Percentiles rank a stretch among this genome's conserved stretches.
phyloP scores from a whole-genome alignment of 164 flowering plant species.

The Dillenia turbinata region DNA sequence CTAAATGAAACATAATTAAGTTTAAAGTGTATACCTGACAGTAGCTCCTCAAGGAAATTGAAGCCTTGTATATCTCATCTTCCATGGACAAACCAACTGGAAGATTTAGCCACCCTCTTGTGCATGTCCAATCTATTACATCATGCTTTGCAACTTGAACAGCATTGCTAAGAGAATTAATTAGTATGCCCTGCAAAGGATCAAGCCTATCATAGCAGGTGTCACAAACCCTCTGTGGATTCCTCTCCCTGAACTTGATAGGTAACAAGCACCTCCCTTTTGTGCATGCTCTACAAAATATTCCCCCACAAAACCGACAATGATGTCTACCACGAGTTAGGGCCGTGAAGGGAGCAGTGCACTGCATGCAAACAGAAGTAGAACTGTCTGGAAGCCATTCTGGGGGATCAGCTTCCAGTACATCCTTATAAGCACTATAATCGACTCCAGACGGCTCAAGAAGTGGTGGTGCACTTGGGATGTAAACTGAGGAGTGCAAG shows the following conservation, averaged over 20 bases:
- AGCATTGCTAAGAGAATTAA: slow-evolving; percentile 82
- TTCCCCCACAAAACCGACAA: slow-evolving; percentile 94
- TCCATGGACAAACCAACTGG: slow-evolving; percentile 94
- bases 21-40: slow-evolving; percentile 45
- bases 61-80: slow-evolving; percentile 84
- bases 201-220: slow-evolving; percentile 90
- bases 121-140: slow-evolving; percentile 84
- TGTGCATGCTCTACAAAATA: slow-evolving; percentile 77
- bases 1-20: too few relatives aligned
- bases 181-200: slow-evolving; percentile 70
- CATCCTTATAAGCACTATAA: slow-evolving; percentile 59
- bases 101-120: slow-evolving; percentile 86
- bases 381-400: slow-evolving; percentile 95
- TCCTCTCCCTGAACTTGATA: slow-evolving; percentile 79
- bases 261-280: slow-evolving; percentile 93
- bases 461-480: slow-evolving; percentile 97
- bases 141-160: slow-evolving; percentile 86
- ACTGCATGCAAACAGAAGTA: slow-evolving; percentile 72
- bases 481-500: slow-evolving; percentile 73
- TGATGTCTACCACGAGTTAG: slow-evolving; percentile 94
- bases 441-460: slow-evolving; percentile 49
- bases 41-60: slow-evolving; percentile 64
- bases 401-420: slow-evolving; percentile 87
- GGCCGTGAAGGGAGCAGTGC: slow-evolving; percentile 74
- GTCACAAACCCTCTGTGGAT: slow-evolving; percentile 95